Conservation (phyloP, 345 rosid species). For the Ceriops zippeliana region DNA sequence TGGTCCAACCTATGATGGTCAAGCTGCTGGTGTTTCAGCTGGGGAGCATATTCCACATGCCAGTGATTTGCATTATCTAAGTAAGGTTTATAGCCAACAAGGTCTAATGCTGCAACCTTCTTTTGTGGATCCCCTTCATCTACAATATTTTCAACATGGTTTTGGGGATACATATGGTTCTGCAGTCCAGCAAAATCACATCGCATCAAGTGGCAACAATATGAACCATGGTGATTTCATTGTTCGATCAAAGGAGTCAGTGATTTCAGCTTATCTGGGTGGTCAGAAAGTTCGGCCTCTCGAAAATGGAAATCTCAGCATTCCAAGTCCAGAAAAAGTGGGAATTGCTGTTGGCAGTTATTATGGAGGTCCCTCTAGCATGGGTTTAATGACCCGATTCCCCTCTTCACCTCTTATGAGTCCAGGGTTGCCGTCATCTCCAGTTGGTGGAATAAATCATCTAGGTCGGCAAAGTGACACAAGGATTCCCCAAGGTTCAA, state of each 20-base stretch:
- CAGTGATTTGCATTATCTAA: slow-evolving; percentile 40
- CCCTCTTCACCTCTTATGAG: slow-evolving; percentile 22
- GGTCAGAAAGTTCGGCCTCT: slow-evolving; percentile 16
- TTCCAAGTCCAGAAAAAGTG: slow-evolving; percentile 17
- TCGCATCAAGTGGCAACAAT: slow-evolving; percentile 3
- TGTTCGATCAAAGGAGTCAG: slow-evolving; percentile 7
- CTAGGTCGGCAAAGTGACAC: slow-evolving; percentile 13
- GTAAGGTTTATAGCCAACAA: slow-evolving; percentile 50
- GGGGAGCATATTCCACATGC: slow-evolving; percentile 37
- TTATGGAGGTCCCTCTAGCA: slow-evolving; percentile 15
- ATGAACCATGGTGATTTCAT: slow-evolving; percentile 14
- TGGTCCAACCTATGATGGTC: slow-evolving; percentile 17
- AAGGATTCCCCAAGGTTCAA: slow-evolving; percentile 15
- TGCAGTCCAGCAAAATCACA: slow-evolving; percentile 12
- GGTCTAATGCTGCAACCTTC: slow-evolving; percentile 35
- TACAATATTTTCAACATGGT: slow-evolving; percentile 24
- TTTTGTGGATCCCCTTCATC: slow-evolving; percentile 20
- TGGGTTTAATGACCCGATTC: slow-evolving; percentile 23
- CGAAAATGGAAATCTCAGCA: slow-evolving; percentile 14
- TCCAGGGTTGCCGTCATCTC: slow-evolving; percentile 21
- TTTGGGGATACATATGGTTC: slow-evolving; percentile 21
- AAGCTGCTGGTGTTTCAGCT: slow-evolving; percentile 27
- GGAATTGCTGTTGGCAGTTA: slow-evolving; percentile 14
- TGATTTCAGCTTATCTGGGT: slow-evolving; percentile 7
- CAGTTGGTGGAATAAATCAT: slow-evolving; percentile 18